A percentile compares a stretch with the other conserved stretches of the same genome.
Evolutionary conservation across 768 basidiomycete genomes (phyloP).

Genomic region (Pluteus cervinus): DNA sequence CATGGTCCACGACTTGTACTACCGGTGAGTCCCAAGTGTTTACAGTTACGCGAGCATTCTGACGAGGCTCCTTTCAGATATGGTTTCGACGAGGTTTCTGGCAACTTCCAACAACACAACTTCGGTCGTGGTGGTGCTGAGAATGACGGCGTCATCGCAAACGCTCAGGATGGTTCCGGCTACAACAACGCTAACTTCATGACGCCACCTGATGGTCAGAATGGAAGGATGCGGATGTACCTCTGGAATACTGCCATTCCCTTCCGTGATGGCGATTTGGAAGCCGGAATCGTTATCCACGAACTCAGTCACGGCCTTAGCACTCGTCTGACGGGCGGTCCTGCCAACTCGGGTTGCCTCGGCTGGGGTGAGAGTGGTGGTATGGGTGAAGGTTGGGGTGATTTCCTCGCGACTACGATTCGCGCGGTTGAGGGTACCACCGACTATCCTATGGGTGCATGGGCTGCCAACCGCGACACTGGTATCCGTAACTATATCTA

Average conservation of each 20-base stretch:
- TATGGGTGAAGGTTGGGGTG: constrained; percentile 98
- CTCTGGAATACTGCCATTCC: constrained; percentile 90
- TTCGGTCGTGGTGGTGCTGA: constrained; percentile 86
- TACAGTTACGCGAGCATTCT: neutral
- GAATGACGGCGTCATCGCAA: constrained; percentile 87
- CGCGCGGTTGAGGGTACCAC: constrained; percentile 69
- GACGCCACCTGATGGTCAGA: constrained; percentile 80
- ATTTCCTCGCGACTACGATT: constrained; percentile 84
- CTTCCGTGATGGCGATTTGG: constrained; percentile 91
- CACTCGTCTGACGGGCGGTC: constrained; percentile 93
- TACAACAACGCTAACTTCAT: constrained; percentile 92
- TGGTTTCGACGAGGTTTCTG: constrained; percentile 86
- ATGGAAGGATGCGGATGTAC: constrained; percentile 94
- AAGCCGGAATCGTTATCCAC: constrained; percentile 96
- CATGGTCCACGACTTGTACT: constrained; percentile 77
- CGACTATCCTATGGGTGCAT: constrained; percentile 89
- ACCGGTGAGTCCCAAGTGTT: constrained; percentile 38
- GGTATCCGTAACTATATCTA: constrained; percentile 92
- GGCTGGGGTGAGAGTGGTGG: constrained; percentile 96
- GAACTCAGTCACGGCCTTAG: constrained; percentile 86
- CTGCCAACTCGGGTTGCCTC: constrained; percentile 86
- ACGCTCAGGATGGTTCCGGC: constrained; percentile 93
- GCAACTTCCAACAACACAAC: constrained; percentile 99
- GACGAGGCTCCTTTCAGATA: constrained; percentile 40
- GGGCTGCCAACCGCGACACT: constrained; percentile 73